Base-by-base conservation (phyloP, 108 stramenopile genomes). In the Chaetoceros muelleri region DNA sequence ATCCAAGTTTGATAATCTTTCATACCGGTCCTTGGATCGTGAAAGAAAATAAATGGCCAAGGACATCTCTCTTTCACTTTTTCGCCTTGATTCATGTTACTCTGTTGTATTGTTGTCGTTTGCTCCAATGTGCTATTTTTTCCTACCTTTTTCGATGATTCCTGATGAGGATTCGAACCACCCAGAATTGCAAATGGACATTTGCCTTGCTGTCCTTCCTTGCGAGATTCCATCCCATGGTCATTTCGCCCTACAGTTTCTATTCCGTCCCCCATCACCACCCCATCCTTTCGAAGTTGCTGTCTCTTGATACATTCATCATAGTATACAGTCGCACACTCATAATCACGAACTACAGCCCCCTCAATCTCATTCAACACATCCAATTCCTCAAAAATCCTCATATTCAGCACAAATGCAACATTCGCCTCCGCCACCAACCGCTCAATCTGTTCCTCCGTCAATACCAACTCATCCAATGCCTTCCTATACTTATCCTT, bases 331-430 rank as follows among this genome's bases (percentile, higher is more conserved):
- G 19, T 28, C 19, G 19, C 19, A 34, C 54, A 7, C 30, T 24
- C 57, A 25, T 24, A 46, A 25, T 27, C 30, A 28, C 87, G 61
- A 7, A 93, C 84, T 1, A 55, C 28, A 1, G 91, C 84, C 0
- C 77, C 79, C 0, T 69, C 62, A 13, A 88, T 76, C 16, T 62
- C 62, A 10, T 74, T 81, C 31, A 46, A 18, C 2, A 88, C 86
- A 67, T 94, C 93, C n/a, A 94, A 66, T 62, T 94, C 88, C 60
- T 90, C 84, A 82, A 94, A 90, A 17, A 94, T 58, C 17, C 86
- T 63, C 86, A 90, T 87, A 61, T 94, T 94, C 28, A 90, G 63
- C 27, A 79, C 74, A 62, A 94, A 94, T 18, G 93, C 93, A 20
- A 87, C 79, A 72, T 90, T 90, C 46, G 93, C 88, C 65, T 94